Conservation (phyloP, 2,329 filamentous ascomycete species). For the Pezicula rhizophila region DNA sequence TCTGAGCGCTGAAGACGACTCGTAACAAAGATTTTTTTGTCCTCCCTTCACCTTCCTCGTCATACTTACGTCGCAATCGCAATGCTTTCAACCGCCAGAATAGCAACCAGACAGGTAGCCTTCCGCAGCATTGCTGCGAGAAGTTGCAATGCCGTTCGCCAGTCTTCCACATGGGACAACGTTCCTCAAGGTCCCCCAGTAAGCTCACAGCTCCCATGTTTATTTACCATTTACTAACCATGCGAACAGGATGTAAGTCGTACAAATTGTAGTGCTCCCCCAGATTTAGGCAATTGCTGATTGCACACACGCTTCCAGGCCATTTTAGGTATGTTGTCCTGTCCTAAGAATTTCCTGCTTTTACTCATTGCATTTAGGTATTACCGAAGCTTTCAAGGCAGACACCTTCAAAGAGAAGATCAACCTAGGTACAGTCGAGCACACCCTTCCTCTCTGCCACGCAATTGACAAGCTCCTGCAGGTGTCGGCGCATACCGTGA, state of each 20-base stretch:
- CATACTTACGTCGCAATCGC: constrained; percentile 18
- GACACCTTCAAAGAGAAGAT: constrained; percentile 93
- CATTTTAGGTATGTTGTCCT: constrained; percentile 60
- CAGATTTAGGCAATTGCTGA: constrained; percentile 29
- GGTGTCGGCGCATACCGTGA: constrained; percentile 98
- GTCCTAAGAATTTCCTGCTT: constrained; percentile 11
- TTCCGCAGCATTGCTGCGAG: constrained; percentile 18
- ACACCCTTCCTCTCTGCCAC: neutral
- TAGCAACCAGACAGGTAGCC: constrained; percentile 43
- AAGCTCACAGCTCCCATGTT: constrained; percentile 36
- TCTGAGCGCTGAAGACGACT: neutral
- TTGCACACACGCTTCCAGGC: constrained; percentile 43
- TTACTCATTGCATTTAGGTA: constrained; percentile 46
- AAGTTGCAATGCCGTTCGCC: constrained; percentile 19
- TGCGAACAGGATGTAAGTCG: constrained; percentile 30
- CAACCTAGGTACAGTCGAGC: constrained; percentile 67
- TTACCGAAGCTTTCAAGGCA: constrained; percentile 99
- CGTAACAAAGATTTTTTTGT: neutral
- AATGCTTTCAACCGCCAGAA: constrained; percentile 52
- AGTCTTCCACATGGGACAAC: constrained; percentile 74
- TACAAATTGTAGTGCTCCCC: neutral
- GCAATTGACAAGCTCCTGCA: constrained; percentile 28
- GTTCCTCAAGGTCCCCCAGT: constrained; percentile 93
- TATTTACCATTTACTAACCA: constrained; percentile 10
- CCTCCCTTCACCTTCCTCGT: neutral